phyloP scores from a whole-genome alignment of 768 basidiomycete species.

The Pluteus cervinus region DNA sequence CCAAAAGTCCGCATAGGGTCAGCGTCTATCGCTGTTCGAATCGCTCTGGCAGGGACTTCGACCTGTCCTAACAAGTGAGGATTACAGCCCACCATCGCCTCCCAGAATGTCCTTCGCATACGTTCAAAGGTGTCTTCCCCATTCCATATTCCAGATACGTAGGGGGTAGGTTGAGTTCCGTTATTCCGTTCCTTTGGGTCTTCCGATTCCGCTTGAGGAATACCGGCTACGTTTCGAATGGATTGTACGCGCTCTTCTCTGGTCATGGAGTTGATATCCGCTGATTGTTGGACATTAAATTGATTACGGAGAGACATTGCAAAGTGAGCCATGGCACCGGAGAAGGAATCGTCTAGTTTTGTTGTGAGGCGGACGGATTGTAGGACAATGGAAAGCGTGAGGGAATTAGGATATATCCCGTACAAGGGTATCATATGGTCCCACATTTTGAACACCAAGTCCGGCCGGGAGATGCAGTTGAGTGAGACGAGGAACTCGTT shows the following conservation, averaged over 20 bases:
- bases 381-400: constrained; percentile 55
- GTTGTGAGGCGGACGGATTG: constrained; percentile 50
- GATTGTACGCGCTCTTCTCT: neutral
- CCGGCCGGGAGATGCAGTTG: constrained; percentile 47
- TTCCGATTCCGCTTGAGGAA: neutral
- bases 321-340: constrained; percentile 44
- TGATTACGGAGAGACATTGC: constrained; percentile 31
- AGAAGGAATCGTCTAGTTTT: constrained; percentile 43
- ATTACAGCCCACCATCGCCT: constrained; percentile 51
- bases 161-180: constrained; percentile 14
- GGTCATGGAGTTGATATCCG: constrained; percentile 7
- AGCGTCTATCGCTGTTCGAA: constrained; percentile 20
- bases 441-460: constrained; percentile 63
- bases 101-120: constrained; percentile 46
- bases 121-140: constrained; percentile 38
- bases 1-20: constrained; percentile 11
- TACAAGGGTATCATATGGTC: constrained; percentile 59
- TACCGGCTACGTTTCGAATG: neutral
- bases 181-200: neutral
- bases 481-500: constrained; percentile 46
- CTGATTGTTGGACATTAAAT: no score
- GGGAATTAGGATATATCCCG: constrained; percentile 44
- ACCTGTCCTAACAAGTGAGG: constrained; percentile 20
- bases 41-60: constrained; percentile 29
- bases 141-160: constrained; percentile 39